Base-by-base conservation (phyloP, 1,284 basidiomycete species). In the Ceratobasidium sp. region DNA sequence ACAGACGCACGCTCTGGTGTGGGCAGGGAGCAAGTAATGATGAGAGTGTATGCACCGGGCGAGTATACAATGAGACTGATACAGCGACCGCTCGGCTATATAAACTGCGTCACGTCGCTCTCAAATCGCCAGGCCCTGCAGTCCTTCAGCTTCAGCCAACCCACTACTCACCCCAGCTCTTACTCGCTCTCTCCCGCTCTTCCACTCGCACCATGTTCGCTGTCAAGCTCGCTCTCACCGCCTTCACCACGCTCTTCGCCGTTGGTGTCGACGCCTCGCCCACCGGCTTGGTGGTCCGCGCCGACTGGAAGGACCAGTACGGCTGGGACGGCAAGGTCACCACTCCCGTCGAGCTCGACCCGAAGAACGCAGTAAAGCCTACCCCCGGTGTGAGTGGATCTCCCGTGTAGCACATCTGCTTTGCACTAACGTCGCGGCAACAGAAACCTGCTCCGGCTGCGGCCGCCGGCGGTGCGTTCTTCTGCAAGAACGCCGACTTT, bases 261-360 rank as follows among this genome's bases (percentile, higher is more conserved):
- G 39, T 60, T 21, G 12, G 41, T 21, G 12, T 60, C 39, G 23
- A 23, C 39, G 39, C 58, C 41, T 26, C 41, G 39, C 58, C 58
- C 21, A 45, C 41, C 10, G 39, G 36, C 28, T 45, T 60, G 58
- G 34, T 28, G 18, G 8, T 23, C 41, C 58, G 58, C 36, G 58
- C 36, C 34, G 58, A 60, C 58, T 60, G 58, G 58, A 60, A 60
- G 58, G 41, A 23, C 2, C n/a, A n/a, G 3, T 36, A 41, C 41
- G 58, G 58, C 36, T 60, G 58, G 58, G 36, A 60, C 41, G 58
- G 58, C 36, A 60, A 60, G 28, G 58, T 60, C n/a, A 60, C 58
- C 6, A 60, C 58, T 26, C 58, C 58, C 18, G 58, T 28, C 39
- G 10, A 60, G 41, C 58, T 60, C 41, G 58, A 60, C 36, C 39